Evolutionary conservation across 352 stramenopile species (phyloP), one percentile per base, ranked within the genome.

Genomic region (Globisporangium splendens): DNA sequence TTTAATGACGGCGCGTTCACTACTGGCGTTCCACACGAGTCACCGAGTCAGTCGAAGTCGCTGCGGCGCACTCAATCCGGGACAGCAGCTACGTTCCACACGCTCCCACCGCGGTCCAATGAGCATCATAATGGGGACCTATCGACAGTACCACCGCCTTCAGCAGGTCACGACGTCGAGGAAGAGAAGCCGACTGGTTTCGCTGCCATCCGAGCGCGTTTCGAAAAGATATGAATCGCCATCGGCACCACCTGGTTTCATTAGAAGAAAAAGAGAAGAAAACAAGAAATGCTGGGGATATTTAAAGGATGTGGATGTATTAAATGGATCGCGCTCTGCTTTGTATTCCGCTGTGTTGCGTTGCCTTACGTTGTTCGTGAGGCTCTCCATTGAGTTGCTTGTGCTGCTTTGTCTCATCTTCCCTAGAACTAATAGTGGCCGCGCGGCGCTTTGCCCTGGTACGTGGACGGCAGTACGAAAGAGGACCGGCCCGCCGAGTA

Each of bases 191-290:
- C 62, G 46, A 66, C 67, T 50, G 83, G 83, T 3, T 81, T 93
- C 7, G 83, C 83, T 24, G 83, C 83, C 38, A 60, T 93, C 8
- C 83, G 83, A 10, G 81, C 83, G 50, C 75, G 83, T 28, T 93
- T 93, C 44, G 83, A 93, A 60, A 76, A 83, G 67, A 69, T 68
- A 54, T 79, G 50, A 57, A 51, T 60, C 31, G 39, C 44, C 15
- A 44, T 35, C 39, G 54, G 56, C 42, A 50, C 21, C 57, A 41
- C 58, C 44, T 68, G 51, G 56, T 61, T 64, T 43, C 50, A 44
- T 20, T 64, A 59, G 33, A 38, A 8, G 28, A 35, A 35, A 10
- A 35, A 35, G 28, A 35, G 28, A 4, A 35, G 28, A 10, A 35
- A 35, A 35, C 28, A 46, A 22, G 21, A 21, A 42, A 18, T 46